Evolutionary conservation across 805 yeast species (phyloP).

Genomic region (Jamesozyma lodderae): DNA sequence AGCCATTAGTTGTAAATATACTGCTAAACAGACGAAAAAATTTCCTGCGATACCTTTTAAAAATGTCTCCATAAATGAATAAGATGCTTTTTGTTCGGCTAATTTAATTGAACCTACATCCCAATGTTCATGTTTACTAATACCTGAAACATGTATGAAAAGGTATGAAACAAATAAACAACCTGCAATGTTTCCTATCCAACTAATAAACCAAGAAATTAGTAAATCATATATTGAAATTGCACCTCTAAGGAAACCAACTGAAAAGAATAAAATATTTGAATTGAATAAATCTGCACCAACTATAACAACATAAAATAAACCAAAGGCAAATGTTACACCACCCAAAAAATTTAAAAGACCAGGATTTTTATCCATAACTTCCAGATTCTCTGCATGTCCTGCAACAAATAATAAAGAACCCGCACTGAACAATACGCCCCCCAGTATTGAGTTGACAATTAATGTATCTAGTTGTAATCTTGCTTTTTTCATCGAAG

Average conservation of each 20-base stretch:
- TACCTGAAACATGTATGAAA: slow-evolving; percentile 48
- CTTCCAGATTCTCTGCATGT: slow-evolving; percentile 42
- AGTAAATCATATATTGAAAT: slow-evolving; percentile 53
- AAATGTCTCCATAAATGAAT: slow-evolving; percentile 52
- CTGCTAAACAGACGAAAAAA: slow-evolving; percentile 66
- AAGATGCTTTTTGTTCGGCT: slow-evolving; percentile 36
- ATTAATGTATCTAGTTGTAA: slow-evolving; percentile 50
- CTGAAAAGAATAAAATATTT: slow-evolving; percentile 61
- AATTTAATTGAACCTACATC: slow-evolving; percentile 41
- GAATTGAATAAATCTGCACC: slow-evolving; percentile 75
- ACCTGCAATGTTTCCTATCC: slow-evolving; percentile 56
- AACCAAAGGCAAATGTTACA: slow-evolving; percentile 55
- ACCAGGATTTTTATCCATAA: slow-evolving; percentile 40
- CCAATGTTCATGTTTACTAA: slow-evolving; percentile 35
- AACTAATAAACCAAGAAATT: slow-evolving; percentile 59
- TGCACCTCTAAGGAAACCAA: slow-evolving; percentile 61
- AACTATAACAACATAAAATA: slow-evolving; percentile 63
- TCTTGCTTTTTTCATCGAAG: slow-evolving; percentile 75
- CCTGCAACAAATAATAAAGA: slow-evolving; percentile 58
- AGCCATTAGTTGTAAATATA: slow-evolving; percentile 67
- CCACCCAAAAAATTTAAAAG: slow-evolving; percentile 50
- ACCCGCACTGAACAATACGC: slow-evolving; percentile 58
- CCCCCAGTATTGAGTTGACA: slow-evolving; percentile 61
- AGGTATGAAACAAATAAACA: slow-evolving; percentile 59
- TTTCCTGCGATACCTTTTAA: slow-evolving; percentile 70